These are phyloP conservation scores for Lasiosphaeria hispida DNA, from an alignment of 495 filamentous ascomycete genomes.

Conservation along the genomic window DNA sequence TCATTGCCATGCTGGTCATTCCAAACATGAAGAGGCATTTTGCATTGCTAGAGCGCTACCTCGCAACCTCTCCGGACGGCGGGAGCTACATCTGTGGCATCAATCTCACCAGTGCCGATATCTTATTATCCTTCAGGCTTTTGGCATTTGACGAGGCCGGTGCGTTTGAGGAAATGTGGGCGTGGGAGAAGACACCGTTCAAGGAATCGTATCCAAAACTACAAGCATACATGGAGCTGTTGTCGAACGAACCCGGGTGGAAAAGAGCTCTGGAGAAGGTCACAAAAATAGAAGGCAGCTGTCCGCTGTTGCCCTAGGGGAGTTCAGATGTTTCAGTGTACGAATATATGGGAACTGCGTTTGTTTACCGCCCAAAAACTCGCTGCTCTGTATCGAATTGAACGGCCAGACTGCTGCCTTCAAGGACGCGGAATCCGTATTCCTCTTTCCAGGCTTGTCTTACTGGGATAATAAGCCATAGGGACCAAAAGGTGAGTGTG, in stretches of 20 bases:
- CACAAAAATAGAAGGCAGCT: constrained; percentile 59
- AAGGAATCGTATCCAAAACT: constrained; percentile 44
- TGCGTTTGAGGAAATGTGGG: constrained; percentile 53
- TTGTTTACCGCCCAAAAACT: background rate
- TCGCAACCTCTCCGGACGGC: constrained; percentile 58
- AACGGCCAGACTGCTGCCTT: too few species aligned
- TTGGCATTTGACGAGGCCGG: constrained; percentile 52
- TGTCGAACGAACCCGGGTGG: constrained; percentile 63
- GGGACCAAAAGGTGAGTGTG: too few species aligned
- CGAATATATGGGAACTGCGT: background rate
- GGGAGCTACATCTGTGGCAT: constrained; percentile 70
- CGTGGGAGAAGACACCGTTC: constrained; percentile 33
- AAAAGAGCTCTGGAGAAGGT: constrained; percentile 55
- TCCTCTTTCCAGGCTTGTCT: too few species aligned
- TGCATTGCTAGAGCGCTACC: constrained; percentile 68
- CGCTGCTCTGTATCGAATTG: too few species aligned
- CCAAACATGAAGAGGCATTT: constrained; percentile 66
- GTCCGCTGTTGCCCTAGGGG: constrained; percentile 27
- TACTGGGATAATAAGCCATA: too few species aligned
- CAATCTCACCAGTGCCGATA: constrained; percentile 71
- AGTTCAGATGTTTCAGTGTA: background rate
- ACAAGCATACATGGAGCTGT: constrained; percentile 57
- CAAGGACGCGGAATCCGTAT: too few species aligned
- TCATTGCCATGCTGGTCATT: constrained; percentile 58
- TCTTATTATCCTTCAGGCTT: constrained; percentile 72